Conservation (phyloP, 768 basidiomycete species). For the Auricularia sp. region DNA sequence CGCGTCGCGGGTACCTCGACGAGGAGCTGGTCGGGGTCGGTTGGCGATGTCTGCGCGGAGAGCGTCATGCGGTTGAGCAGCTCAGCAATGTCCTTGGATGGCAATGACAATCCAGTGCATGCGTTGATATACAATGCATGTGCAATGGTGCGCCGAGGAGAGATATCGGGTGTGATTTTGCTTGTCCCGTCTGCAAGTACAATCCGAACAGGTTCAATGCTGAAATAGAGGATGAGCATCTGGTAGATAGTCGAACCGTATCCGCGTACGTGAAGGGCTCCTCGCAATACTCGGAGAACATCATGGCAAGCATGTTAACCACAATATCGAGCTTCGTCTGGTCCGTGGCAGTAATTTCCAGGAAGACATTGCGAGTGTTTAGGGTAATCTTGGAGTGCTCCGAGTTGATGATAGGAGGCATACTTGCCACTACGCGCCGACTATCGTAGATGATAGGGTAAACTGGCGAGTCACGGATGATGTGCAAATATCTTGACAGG, state of each 20-base stretch:
- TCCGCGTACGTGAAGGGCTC: constrained; percentile 78
- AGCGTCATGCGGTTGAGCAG: constrained; percentile 83
- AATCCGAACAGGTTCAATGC: constrained; percentile 89
- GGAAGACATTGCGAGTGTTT: constrained; percentile 88
- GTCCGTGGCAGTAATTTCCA: constrained; percentile 95
- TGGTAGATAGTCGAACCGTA: constrained; percentile 3
- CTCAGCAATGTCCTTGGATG: constrained; percentile 50
- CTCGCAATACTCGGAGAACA: constrained; percentile 95
- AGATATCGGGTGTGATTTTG: constrained; percentile 72
- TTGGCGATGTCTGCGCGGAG: constrained; percentile 39
- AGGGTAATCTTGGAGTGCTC: constrained; percentile 95
- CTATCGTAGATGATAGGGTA: constrained; percentile 97
- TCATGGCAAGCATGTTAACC: constrained; percentile 86
- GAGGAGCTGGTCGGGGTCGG: constrained; percentile 51
- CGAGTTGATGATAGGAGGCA: constrained; percentile 98
- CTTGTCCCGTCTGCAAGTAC: constrained; percentile 66
- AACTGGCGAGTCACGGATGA: constrained; percentile 89
- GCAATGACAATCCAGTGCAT: constrained; percentile 77
- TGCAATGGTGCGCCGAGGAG: constrained; percentile 58
- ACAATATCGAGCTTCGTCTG: constrained; percentile 94
- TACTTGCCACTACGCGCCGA: constrained; percentile 77
- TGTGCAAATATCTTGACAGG: constrained; percentile 75
- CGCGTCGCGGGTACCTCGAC: constrained; percentile 88
- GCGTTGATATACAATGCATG: constrained; percentile 91
- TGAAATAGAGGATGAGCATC: constrained; percentile 20